A percentile compares a stretch with the other conserved stretches of the same genome.
These are phyloP conservation scores for Ceratobasidium sp. DNA, from an alignment of 1,284 basidiomycete species.

Conservation along the genomic window DNA sequence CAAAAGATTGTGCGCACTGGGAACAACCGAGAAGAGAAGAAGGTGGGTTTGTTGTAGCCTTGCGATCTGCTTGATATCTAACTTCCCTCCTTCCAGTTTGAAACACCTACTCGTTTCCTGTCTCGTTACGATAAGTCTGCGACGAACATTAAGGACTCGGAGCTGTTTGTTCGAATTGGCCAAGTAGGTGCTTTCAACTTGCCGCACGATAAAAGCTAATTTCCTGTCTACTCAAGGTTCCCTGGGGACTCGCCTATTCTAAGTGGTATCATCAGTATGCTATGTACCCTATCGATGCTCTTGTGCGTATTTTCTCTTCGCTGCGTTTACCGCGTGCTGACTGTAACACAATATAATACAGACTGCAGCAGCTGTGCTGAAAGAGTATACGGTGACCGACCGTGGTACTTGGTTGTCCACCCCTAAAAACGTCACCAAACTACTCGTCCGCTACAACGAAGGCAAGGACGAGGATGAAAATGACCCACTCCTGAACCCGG, in stretches of 20 bases:
- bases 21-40: slow-evolving; percentile 55
- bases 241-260: slow-evolving; percentile 63
- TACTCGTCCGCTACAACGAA: slow-evolving; percentile 48
- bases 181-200: slow-evolving; percentile 54
- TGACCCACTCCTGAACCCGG: slow-evolving; percentile 59
- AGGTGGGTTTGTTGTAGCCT: neutral
- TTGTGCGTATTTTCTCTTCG: slow-evolving; percentile 46
- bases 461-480: slow-evolving; percentile 49
- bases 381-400: slow-evolving; percentile 64
- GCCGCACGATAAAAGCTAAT: slow-evolving; percentile 1
- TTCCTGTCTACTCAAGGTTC: slow-evolving; percentile 54
- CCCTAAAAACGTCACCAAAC: slow-evolving; percentile 50
- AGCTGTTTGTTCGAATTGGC: slow-evolving; percentile 61
- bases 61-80: neutral
- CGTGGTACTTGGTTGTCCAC: slow-evolving; percentile 55
- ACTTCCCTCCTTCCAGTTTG: slow-evolving; percentile 44
- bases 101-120: slow-evolving; percentile 60
- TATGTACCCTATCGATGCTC: slow-evolving; percentile 60
- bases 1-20: slow-evolving; percentile 58
- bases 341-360: neutral
- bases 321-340: neutral
- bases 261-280: slow-evolving; percentile 67
- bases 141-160: slow-evolving; percentile 65
- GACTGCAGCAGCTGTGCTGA: slow-evolving; percentile 57
- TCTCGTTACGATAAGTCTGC: slow-evolving; percentile 66